Base-by-base conservation (phyloP, 2,329 filamentous ascomycete species). In the Scedosporium apiospermum region DNA sequence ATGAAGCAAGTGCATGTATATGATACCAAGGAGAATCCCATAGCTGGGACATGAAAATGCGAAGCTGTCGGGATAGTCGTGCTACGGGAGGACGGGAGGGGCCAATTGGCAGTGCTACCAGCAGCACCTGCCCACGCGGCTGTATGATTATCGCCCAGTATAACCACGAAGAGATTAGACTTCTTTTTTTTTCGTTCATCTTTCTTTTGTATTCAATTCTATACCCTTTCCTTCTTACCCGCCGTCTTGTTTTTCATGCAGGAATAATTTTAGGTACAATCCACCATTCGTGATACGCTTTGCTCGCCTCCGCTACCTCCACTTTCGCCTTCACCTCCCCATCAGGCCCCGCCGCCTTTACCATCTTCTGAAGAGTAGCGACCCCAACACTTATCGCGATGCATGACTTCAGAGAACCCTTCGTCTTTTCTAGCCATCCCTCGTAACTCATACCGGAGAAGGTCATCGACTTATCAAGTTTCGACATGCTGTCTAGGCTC, bases 311-410 rank as follows among this genome's bases (percentile, higher is more conserved):
- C 7, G 83, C 83, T 58, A 87, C 76, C 69, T 83, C 79, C 26
- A 77, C 78, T 68, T 74, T 79, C 23, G 86, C 68, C 60, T 72
- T 73, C 60, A 80, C 55, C 57, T 71, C 65, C 41, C 65, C 66
- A 4, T 65, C 67, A 62, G 66, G 67, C 64, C 60, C 68, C 60
- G 65, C 69, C 63, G 69, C 73, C 18, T 77, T 74, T 7, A 88
- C 67, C 2, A 80, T 81, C 71, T 85, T 88, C 68, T 81, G 82
- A 58, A 89, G 72, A 1, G 78, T 79, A 26, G 80, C 80, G 53
- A 90, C 80, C 0, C 86, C 84, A 65, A 92, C 82, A 5, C 84
- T 85, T 0, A 87, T 80, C 7, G 85, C 85, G 65, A 93, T 91
- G 66, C 86, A 88, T n/a, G 88, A 84, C 68, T 85, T 86, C 68